A percentile compares a stretch with the other conserved stretches of the same genome.
Evolutionary conservation across 2,329 filamentous ascomycete genomes (phyloP).

Genomic region (Colletotrichum agaves): DNA sequence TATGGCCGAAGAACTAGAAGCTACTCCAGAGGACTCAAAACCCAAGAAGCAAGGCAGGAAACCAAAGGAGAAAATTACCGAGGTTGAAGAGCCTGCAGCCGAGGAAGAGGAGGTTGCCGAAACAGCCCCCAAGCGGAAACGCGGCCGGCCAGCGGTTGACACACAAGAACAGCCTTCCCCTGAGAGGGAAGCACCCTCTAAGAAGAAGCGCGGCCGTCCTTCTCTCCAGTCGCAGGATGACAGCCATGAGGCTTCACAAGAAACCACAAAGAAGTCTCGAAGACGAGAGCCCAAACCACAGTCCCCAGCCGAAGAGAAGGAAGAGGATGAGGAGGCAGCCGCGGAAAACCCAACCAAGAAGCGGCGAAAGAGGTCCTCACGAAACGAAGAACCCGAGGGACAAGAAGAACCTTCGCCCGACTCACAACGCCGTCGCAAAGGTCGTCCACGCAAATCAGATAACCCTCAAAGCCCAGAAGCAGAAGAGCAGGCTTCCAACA

Average conservation of each 20-base stretch:
- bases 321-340: background rate
- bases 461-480: conserved; percentile 16
- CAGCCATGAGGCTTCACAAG: background rate
- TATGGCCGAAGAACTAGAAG: conserved; percentile 12
- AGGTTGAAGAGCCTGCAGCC: background rate
- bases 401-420: conserved; percentile 21
- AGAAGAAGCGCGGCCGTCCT: conserved; percentile 18
- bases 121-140: conserved; percentile 36
- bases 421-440: conserved; percentile 33
- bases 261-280: background rate
- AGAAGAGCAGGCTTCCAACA: conserved; percentile 37
- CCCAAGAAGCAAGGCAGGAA: conserved; percentile 18
- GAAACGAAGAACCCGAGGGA: conserved; percentile 13
- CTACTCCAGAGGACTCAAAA: conserved; percentile 32
- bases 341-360: conserved; percentile 21
- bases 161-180: conserved; percentile 33
- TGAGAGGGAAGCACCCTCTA: conserved; percentile 4
- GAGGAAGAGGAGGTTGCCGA: conserved; percentile 19
- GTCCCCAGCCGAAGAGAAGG: background rate
- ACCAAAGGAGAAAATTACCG: background rate
- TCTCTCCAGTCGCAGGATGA: conserved; percentile 31
- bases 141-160: conserved; percentile 37
- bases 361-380: conserved; percentile 5
- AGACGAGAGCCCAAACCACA: conserved; percentile 8
- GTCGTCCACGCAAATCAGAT: conserved; percentile 28